Base-by-base conservation (phyloP, 2,329 filamentous ascomycete genomes). In the Calycina marina region DNA sequence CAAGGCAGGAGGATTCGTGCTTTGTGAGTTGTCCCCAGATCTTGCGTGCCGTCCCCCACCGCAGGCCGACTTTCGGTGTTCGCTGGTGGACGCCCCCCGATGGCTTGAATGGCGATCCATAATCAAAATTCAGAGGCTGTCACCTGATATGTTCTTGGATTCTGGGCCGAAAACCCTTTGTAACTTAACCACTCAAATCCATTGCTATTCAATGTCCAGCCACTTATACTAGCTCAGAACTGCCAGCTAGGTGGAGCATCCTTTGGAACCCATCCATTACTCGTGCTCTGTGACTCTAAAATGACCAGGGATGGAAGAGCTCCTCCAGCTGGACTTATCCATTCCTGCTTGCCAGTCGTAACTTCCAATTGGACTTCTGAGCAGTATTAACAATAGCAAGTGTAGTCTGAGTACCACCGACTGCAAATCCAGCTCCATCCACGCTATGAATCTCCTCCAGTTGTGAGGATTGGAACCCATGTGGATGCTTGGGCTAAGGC, bases 151-250 rank as follows among this genome's bases (percentile, higher is more conserved):
- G 8, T 24, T 24, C 8, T n/a, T 8, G 8, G 20, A 24, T 24
- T 24, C 20, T 8, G 20, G 20, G 8, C n/a, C n/a, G 20, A 24
- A 24, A 24, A 24, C 20, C 20, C n/a, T 24, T 8, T 24, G n/a
- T n/a, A n/a, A n/a, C n/a, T n/a, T n/a, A 24, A 24, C 20, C n/a
- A 24, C 20, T 24, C n/a, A 24, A 24, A 24, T n/a, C 20, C 20
- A 24, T 24, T 8, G n/a, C 20, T 24, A 24, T 24, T 24, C n/a
- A n/a, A 24, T 8, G 20, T 24, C 20, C 20, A 24, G 20, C 20
- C 20, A n/a, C 20, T 24, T 8, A 8, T 24, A 24, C 20, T 24
- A n/a, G 20, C n/a, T 8, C 8, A 24, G 20, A 24, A 24, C 8
- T 24, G 20, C 20, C 20, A 24, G n/a, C n/a, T 24, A 8, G 20